These are phyloP conservation scores for Thermothielavioides terrestris DNA, from an alignment of 495 filamentous ascomycete species.

Conservation along the genomic window DNA sequence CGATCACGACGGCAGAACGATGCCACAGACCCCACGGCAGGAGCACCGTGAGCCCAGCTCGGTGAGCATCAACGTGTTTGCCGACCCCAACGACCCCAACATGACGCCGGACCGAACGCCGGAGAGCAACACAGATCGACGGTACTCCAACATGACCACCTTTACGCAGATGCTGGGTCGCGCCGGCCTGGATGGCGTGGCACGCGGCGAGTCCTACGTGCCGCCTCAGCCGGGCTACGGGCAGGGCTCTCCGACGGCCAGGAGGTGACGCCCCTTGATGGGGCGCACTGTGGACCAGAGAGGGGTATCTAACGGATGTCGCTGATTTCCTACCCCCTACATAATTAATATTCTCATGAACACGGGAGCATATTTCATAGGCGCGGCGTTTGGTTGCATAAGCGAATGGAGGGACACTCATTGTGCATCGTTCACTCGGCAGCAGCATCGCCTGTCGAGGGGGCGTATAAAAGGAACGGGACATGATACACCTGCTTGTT, in stretches of 20 bases:
- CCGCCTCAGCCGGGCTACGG: conserved; percentile 5
- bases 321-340: too few species aligned
- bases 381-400: background rate
- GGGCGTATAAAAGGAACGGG: background rate
- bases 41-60: conserved; percentile 46
- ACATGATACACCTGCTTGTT: background rate
- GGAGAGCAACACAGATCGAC: background rate
- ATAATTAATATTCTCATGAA: too few species aligned
- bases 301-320: too few species aligned
- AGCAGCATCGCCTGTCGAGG: background rate
- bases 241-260: background rate
- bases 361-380: background rate
- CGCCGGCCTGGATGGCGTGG: conserved; percentile 40
- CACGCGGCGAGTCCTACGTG: conserved; percentile 34
- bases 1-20: conserved; percentile 4
- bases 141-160: conserved; percentile 42
- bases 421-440: background rate
- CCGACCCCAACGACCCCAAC: conserved; percentile 52
- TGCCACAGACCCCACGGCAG: conserved; percentile 21
- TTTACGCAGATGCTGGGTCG: conserved; percentile 59
- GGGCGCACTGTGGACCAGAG: too few species aligned
- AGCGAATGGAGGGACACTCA: too few species aligned
- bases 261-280: background rate
- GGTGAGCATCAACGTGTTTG: conserved; percentile 64
- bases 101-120: conserved; percentile 23